Evolutionary conservation across 306 rosid genomes (phyloP).

Genomic region (Prunus mongolica): DNA sequence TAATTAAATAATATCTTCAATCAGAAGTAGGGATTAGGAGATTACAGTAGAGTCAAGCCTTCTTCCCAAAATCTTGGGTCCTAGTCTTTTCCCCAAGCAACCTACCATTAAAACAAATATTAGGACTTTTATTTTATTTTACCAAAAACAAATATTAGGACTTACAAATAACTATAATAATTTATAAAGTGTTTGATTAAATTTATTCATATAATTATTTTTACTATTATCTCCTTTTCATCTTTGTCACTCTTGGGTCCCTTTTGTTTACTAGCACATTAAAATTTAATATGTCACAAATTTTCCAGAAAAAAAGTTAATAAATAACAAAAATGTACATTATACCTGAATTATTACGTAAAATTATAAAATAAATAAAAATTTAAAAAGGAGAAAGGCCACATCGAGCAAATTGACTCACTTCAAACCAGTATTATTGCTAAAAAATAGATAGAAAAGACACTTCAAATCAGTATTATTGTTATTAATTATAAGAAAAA

Average conservation of each 20-base stretch:
- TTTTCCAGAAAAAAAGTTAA: neutral
- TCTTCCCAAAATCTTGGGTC: conserved; percentile 87
- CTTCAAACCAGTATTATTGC: neutral
- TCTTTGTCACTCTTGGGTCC: no score
- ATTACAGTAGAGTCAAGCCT: conserved; percentile 65
- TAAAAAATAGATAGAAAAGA: neutral
- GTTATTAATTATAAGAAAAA: neutral
- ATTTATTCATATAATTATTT: neutral
- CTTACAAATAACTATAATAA: neutral
- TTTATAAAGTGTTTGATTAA: neutral
- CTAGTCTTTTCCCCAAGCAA: conserved; percentile 84
- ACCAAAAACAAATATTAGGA: neutral
- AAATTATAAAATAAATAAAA: neutral
- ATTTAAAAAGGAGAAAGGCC: neutral
- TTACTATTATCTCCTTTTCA: no score
- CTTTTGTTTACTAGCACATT: no score
- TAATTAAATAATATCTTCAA: neutral
- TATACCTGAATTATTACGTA: no score
- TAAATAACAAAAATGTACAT: neutral
- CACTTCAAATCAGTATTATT: neutral
- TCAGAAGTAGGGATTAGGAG: conserved; percentile 16
- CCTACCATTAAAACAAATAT: conserved; percentile 44
- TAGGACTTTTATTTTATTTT: neutral
- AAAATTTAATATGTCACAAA: no score
- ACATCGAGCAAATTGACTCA: neutral